Evolutionary conservation across 768 basidiomycete species (phyloP), one percentile per base, ranked within the genome.

Genomic region (Kwoniella newhampshirensis): DNA sequence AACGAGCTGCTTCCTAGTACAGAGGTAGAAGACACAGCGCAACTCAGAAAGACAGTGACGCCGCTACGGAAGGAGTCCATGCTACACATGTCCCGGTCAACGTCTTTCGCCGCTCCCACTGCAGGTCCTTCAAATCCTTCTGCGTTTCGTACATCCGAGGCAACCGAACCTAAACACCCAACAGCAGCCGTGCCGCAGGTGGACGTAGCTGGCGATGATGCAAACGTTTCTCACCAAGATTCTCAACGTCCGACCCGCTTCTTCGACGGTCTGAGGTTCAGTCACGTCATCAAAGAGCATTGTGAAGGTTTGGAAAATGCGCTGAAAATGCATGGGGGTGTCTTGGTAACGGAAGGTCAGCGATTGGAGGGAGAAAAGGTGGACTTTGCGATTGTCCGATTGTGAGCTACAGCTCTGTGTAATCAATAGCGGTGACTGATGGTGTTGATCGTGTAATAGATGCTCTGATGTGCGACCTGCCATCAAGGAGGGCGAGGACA

Each of bases 381-480:
- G 30, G 71, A 76, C 48, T 76, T 68, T 50, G 49, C 74, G 8
- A 66, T 76, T 26, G 66, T 66, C 21, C 54, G 71, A 58, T 32
- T 76, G 71, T 74, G 36, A 66, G 72, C 62, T 11, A 21, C 3
- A n/a, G 28, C n/a, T 37, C 5, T 13, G 41, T 27, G 15, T 4
- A n/a, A 35, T 23, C 54, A 42, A 42, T n/a, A n/a, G n/a, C n/a
- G n/a, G n/a, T n/a, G n/a, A 11, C 8, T 15, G 25, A 28, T 8
- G 18, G 18, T 23, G 30, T 28, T 3, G 21, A 15, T 41, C 13
- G 37, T 7, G 8, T 26, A 12, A 4, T 37, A 67, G 66, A 21
- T 55, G 54, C 37, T 60, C 62, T 26, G 41, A 59, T 5, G 47
- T 47, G 23, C 32, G 51, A 20, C 66, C 66, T 1, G 36, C 28